Conservation (phyloP, 306 rosid species). For the Vicia sativa region DNA sequence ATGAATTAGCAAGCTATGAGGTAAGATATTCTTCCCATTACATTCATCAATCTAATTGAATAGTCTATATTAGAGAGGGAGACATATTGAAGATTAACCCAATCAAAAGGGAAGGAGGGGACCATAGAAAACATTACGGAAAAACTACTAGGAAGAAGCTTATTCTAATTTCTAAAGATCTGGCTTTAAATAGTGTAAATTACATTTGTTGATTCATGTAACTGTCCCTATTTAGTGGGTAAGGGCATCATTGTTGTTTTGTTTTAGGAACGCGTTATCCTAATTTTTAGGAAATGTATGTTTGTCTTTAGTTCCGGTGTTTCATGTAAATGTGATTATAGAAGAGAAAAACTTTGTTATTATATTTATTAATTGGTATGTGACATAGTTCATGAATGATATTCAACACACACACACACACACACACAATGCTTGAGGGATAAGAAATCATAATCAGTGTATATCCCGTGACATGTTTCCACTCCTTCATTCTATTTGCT, state of each 20-base stretch:
- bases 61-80: constrained; percentile 11
- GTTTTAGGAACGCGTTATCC: constrained; percentile 1
- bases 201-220: constrained; percentile 4
- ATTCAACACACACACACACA: too few relatives aligned
- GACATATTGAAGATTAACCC: constrained; percentile 4
- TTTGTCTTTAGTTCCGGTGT: constrained; percentile 1
- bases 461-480: constrained; percentile 22
- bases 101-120: constrained; percentile 4
- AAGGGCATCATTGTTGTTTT: constrained; percentile 16
- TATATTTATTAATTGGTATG: too few relatives aligned
- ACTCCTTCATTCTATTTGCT: constrained; percentile 16
- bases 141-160: not conserved
- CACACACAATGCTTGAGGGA: constrained; percentile 12
- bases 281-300: not conserved
- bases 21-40: constrained; percentile 42
- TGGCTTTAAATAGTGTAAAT: constrained; percentile 9
- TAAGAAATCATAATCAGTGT: not conserved
- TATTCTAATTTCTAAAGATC: not conserved
- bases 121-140: not conserved
- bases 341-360: not conserved
- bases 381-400: too few relatives aligned
- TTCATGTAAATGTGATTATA: constrained; percentile 9
- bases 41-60: constrained; percentile 18
- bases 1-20: constrained; percentile 86
- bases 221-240: constrained; percentile 13